These are phyloP conservation scores for Medicago arabica DNA, from an alignment of 306 rosid genomes.

Conservation along the genomic window DNA sequence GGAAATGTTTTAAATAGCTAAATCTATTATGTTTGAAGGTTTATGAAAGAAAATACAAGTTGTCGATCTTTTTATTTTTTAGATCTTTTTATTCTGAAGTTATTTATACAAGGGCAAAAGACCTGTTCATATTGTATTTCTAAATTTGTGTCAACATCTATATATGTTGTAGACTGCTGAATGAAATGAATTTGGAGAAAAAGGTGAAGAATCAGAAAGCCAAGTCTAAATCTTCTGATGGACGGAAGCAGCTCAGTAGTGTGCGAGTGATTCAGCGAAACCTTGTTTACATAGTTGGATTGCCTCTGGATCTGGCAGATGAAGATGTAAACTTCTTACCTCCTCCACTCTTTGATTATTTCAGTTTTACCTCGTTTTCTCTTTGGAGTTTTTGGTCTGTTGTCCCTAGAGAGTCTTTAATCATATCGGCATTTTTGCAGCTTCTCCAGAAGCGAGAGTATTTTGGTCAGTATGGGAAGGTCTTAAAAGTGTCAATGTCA, in stretches of 20 bases:
- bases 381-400: background rate
- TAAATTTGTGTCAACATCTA: background rate
- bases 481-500: conserved; percentile 96
- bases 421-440: conserved; percentile 54
- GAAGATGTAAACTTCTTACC: conserved; percentile 74
- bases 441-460: conserved; percentile 87
- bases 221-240: conserved; percentile 82
- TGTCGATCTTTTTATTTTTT: conserved; percentile 2
- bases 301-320: conserved; percentile 65
- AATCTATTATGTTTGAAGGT: conserved; percentile 10
- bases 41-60: conserved; percentile 7
- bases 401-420: background rate
- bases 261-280: conserved; percentile 99
- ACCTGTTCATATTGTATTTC: conserved; percentile 23
- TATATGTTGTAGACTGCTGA: conserved; percentile 60
- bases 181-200: conserved; percentile 74
- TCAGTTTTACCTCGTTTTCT: background rate
- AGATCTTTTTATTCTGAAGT: background rate
- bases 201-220: conserved; percentile 82
- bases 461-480: conserved; percentile 99
- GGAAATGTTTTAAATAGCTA: background rate
- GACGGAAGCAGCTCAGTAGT: conserved; percentile 93
- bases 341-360: conserved; percentile 7
- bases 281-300: conserved; percentile 96
- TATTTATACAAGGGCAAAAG: conserved; percentile 14